Base-by-base conservation (phyloP, 371 early-diverging fungal species). In the Mortierella sp. region DNA sequence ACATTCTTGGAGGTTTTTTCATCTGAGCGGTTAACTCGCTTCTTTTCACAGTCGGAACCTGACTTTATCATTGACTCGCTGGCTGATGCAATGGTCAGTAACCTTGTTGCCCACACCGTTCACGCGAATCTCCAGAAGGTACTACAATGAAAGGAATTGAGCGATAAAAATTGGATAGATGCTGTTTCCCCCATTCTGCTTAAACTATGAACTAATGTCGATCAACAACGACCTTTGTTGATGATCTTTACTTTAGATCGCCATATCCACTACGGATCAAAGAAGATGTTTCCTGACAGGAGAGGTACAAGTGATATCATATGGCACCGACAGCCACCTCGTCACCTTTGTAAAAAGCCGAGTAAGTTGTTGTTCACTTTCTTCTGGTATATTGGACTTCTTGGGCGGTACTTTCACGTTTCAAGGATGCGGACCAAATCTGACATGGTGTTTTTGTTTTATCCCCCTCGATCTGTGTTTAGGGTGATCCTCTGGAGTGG, bases 281-380 rank as follows among this genome's bases (percentile, higher is more conserved):
- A 82, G 93, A 31, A 89, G 91, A 76, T 93, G 93, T 75, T 93
- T 91, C 34, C 73, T 94, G 72, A 87, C 90, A 34, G 94, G 94
- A 19, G 90, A 88, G 28, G 86, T 94, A 28, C 78, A 78, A 42
- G 88, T 94, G 8, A 92, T 91, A 55, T 87, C 89, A 3, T 87
- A 88, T 6, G 83, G 86, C 4, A 60, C 76, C 0, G 84, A 85
- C 16, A 26, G 85, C 55, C 84, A 87, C 31, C 80, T 93, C 6
- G 93, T 94, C 31, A 83, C 83, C 65, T 92, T 93, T 85, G 82
- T 88, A 44, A 92, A 91, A 77, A 90, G 89, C 54, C 78, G 87
- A 52, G 89, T 86, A 86, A 26, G 84, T 83, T n/a, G 10, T 42
- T 14, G 2, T 45, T 70, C 54, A 14, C 24, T 19, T 52, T 42